phyloP scores from a whole-genome alignment of 495 filamentous ascomycete species.

The Xylaria nigripes region DNA sequence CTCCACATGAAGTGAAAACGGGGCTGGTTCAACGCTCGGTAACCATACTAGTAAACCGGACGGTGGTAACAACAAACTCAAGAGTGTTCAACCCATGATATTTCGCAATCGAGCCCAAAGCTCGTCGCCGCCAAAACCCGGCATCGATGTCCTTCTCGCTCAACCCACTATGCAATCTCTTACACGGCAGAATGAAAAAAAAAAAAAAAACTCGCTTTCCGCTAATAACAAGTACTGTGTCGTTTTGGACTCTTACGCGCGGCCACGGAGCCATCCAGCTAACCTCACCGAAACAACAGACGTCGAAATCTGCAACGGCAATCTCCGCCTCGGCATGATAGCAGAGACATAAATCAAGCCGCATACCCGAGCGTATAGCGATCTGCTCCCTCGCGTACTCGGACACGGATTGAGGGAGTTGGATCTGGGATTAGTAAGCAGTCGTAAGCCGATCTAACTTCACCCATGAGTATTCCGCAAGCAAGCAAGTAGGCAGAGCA shows the following conservation, averaged over 20 bases:
- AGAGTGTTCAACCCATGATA: constrained; percentile 37
- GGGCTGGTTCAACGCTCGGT: too few relatives aligned
- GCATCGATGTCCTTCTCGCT: constrained; percentile 48
- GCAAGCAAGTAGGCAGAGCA: too few relatives aligned
- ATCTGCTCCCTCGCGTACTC: constrained; percentile 51
- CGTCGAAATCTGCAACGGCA: constrained; percentile 55
- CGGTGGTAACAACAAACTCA: too few relatives aligned
- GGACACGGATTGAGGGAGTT: constrained; percentile 58
- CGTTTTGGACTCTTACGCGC: constrained; percentile 28
- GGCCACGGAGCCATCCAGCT: constrained; percentile 29
- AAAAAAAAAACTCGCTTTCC: too few relatives aligned
- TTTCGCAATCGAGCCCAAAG: constrained; percentile 51
- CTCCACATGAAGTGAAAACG: too few relatives aligned
- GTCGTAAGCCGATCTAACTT: too few relatives aligned
- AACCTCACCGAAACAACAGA: constrained; percentile 69
- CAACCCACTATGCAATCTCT: constrained; percentile 49
- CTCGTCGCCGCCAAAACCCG: constrained; percentile 56
- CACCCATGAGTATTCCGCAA: too few relatives aligned
- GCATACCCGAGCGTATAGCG: constrained; percentile 37
- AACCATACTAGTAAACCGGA: too few relatives aligned
- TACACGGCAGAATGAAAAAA: constrained; percentile 55
- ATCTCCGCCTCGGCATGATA: constrained; percentile 76
- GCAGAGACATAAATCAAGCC: constrained; percentile 69
- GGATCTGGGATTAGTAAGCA: neutral
- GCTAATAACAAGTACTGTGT: too few relatives aligned